These are phyloP conservation scores for Chenopodium berlandieri DNA, from an alignment of 148 eudicot genomes.

Conservation along the genomic window DNA sequence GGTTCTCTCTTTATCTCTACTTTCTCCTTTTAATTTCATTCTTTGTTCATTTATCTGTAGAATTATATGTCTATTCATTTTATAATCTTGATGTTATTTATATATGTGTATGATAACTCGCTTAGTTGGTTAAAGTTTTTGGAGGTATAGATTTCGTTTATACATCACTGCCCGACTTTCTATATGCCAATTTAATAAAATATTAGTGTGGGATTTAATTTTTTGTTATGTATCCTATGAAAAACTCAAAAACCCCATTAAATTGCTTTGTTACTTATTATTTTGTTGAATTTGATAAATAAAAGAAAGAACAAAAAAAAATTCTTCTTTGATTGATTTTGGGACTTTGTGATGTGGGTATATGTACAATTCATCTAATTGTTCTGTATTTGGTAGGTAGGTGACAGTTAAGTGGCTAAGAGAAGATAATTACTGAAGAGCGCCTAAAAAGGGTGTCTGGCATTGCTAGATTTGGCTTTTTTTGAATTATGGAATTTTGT, in stretches of 20 bases:
- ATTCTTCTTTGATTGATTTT: neutral
- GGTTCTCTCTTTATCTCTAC: constrained; percentile 12
- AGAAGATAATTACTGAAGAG: neutral
- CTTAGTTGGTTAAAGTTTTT: too few relatives aligned
- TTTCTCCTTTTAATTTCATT: neutral
- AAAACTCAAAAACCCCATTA: neutral
- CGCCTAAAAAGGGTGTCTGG: neutral
- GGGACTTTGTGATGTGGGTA: neutral
- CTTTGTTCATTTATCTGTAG: neutral
- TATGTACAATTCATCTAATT: neutral
- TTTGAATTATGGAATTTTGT: constrained; percentile 16
- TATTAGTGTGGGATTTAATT: too few relatives aligned
- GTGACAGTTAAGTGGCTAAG: neutral
- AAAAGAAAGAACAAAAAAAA: too few relatives aligned
- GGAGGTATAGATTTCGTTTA: too few relatives aligned
- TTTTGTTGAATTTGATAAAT: neutral
- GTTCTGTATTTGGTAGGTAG: constrained; percentile 15
- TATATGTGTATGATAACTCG: too few relatives aligned
- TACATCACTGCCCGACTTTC: too few relatives aligned
- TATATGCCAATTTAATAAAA: too few relatives aligned
- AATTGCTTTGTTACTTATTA: neutral
- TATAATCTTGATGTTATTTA: too few relatives aligned
- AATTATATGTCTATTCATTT: too few relatives aligned
- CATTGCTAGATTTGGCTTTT: constrained; percentile 1
- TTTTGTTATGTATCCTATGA: neutral